A percentile compares a stretch with the other conserved stretches of the same genome.
Conservation (phyloP, 495 filamentous ascomycete genomes). For the Talaromyces liani region DNA sequence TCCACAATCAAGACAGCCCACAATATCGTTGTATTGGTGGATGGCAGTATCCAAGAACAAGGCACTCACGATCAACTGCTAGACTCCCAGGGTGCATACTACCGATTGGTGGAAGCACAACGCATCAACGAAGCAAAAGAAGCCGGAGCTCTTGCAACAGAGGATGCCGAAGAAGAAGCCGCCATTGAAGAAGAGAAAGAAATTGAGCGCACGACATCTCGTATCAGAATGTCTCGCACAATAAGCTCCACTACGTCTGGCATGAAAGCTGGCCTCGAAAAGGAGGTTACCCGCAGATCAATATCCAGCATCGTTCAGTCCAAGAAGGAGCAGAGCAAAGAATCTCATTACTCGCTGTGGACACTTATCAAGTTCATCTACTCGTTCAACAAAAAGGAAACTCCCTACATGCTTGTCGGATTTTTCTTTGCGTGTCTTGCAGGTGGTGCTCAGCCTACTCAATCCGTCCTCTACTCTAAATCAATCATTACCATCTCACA, state of each 20-base stretch:
- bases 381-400: slow-evolving; percentile 73
- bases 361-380: slow-evolving; percentile 76
- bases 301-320: slow-evolving; percentile 68
- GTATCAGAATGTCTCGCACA: slow-evolving; percentile 16
- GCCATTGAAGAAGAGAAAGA: slow-evolving; percentile 18
- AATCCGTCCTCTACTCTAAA: slow-evolving; percentile 88
- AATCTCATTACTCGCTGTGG: slow-evolving; percentile 66
- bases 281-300: slow-evolving; percentile 57
- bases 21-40: slow-evolving; percentile 90
- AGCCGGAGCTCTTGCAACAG: slow-evolving; percentile 29
- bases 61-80: slow-evolving; percentile 72
- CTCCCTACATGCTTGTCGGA: slow-evolving; percentile 65
- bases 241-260: slow-evolving; percentile 22
- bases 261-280: slow-evolving; percentile 22
- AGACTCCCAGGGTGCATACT: slow-evolving; percentile 54
- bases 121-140: slow-evolving; percentile 63
- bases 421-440: slow-evolving; percentile 72
- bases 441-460: slow-evolving; percentile 77
- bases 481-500: slow-evolving; percentile 62
- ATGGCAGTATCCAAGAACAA: slow-evolving; percentile 83
- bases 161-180: slow-evolving; percentile 21
- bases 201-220: slow-evolving; percentile 16
- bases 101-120: slow-evolving; percentile 72
- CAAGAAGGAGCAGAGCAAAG: slow-evolving; percentile 36
- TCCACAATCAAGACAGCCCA: slow-evolving; percentile 90